These are phyloP conservation scores for Aspergillus ellipticus DNA, from an alignment of 495 filamentous ascomycete genomes.

Conservation along the genomic window DNA sequence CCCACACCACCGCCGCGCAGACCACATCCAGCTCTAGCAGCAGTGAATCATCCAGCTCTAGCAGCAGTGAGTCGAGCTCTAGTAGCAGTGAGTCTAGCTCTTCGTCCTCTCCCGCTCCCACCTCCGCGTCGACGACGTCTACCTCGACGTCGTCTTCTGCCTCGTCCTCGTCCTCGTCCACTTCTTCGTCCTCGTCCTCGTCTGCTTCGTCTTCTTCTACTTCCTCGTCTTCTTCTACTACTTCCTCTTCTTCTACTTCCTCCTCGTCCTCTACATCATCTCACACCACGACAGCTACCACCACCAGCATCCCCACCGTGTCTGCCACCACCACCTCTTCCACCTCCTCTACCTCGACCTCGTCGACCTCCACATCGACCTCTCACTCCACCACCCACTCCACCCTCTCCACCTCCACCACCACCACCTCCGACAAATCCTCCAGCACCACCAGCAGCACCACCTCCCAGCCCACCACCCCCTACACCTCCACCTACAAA, in stretches of 20 bases:
- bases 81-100: conserved; percentile 7
- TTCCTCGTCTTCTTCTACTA: conserved; percentile 4
- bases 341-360: conserved; percentile 18
- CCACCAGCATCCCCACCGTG: conserved; percentile 38
- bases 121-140: conserved; percentile 11
- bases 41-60: conserved; percentile 6
- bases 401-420: conserved; percentile 39
- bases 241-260: background rate
- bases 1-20: background rate
- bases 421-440: conserved; percentile 26
- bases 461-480: conserved; percentile 21
- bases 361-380: conserved; percentile 24
- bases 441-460: conserved; percentile 27
- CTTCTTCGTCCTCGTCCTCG: conserved; percentile 3
- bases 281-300: conserved; percentile 5
- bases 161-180: background rate
- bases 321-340: conserved; percentile 11
- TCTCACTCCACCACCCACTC: conserved; percentile 21
- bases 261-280: conserved; percentile 5
- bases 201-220: background rate
- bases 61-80: conserved; percentile 4
- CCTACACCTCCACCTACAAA: conserved; percentile 30
- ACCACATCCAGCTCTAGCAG: conserved; percentile 9
- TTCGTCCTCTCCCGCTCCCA: conserved; percentile 2
- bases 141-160: conserved; percentile 2